Evolutionary conservation across 2,329 filamentous ascomycete genomes (phyloP), one percentile per base, ranked within the genome.

Genomic region (Aureobasidium melanogenum): DNA sequence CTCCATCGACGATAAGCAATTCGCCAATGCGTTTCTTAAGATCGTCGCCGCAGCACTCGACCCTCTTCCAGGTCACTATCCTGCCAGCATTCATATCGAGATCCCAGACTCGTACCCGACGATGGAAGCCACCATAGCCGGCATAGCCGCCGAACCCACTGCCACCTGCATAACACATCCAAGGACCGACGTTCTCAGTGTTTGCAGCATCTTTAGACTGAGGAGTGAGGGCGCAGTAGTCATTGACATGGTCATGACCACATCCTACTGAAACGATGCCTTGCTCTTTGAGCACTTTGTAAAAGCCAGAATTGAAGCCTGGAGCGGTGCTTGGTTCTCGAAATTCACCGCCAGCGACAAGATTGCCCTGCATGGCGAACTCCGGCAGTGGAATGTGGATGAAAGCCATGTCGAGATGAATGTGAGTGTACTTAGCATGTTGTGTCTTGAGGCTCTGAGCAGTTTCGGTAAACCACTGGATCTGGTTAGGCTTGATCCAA

Each of bases 131-230:
- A 44, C 86, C 87, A 71, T 97, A 97, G 6, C 93, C 92, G 22
- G 88, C 94, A 71, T 99, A 99, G 0, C 94, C 94, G 60, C 94
- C 94, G 68, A 99, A 96, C 1, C 94, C 94, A 30, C 86, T 84
- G 28, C 89, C 94, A 34, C 94, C 94, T 9, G 87, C 93, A 74
- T 97, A 97, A 78, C 94, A 99, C 92, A 99, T 96, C 94, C 94
- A 99, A 2, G 97, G 72, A 5, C 71, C 72, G 1, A 69, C 60
- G 9, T 57, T 48, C 3, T 78, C 73, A 1, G 82, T 85, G 9
- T 71, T 67, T 52, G 72, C 72, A 30, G 56, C 26, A 24, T 46
- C 55, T 9, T 43, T 50, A 12, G 60, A 34, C 17, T 57, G 46
- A 8, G 69, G 69, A 34, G 73, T 71, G 1, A 97, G 81, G 65